Evolutionary conservation across 768 basidiomycete genomes (phyloP), one percentile per base, ranked within the genome.

Genomic region (Ramaria rubella): DNA sequence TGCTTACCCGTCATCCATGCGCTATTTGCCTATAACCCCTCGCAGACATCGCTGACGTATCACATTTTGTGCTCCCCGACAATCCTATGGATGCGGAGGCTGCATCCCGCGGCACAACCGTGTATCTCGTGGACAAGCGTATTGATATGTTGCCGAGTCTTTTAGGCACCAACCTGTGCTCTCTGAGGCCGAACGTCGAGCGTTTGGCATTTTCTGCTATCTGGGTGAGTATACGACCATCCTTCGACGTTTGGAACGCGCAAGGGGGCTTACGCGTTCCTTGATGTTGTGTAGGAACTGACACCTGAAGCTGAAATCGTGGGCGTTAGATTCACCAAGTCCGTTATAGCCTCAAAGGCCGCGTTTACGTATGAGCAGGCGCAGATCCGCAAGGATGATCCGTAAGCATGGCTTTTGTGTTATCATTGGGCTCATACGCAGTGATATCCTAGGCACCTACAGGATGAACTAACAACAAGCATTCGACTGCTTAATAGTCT

Each of bases 341-440:
- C 94, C 0, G 94, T 99, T 7, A 99, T 99, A 59, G 86, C 91
- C 8, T 94, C 91, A 4, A 99, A 97, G 67, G 87, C 86, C 49
- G 93, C 95, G 0, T 97, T 98, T 71, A 96, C 94, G 19, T 99
- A 99, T 62, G 91, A 92, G 65, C 93, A 94, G 59, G 96, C 96
- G 4, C 96, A 99, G 67, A 77, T 87, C 26, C 81, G 94, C 40
- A 94, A 94, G 66, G 96, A 98, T 64, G 88, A 98, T 71, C 78
- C 79, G 93, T 93, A 62, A 61, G 90, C 17, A 5, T 14, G n/a
- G 5, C 14, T 7, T 33, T 1, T 34, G 15, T 46, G 42, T 31
- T 40, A 26, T 31, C 31, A 8, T 38, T 44, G 34, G 29, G 26
- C 57, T 12, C 46, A 50, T 27, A 44, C 52, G 27, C 29, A 27